Conservation (phyloP, 176 grass and related monocot species). For the Ensete ventricosum region DNA sequence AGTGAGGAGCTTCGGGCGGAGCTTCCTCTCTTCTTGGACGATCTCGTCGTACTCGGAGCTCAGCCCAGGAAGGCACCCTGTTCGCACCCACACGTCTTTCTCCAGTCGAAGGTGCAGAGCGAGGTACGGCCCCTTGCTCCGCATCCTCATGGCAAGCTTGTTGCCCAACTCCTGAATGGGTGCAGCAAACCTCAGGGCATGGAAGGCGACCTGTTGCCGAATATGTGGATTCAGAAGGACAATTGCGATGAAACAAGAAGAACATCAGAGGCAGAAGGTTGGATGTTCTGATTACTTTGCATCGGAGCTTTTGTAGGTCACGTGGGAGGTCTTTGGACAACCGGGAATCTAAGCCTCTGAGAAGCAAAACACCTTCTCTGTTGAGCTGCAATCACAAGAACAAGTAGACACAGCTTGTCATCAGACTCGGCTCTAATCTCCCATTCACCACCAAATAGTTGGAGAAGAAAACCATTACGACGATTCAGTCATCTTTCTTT, state of each 20-base stretch:
- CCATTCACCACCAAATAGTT: too few relatives aligned
- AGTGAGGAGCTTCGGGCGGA: slow-evolving; percentile 34
- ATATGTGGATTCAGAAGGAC: not conserved
- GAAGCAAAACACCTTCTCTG: slow-evolving; percentile 43
- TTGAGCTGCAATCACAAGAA: slow-evolving; percentile 27
- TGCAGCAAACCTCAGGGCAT: slow-evolving; percentile 24
- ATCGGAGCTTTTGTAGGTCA: slow-evolving; percentile 50
- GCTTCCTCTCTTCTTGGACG: slow-evolving; percentile 30
- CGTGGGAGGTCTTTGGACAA: slow-evolving; percentile 40
- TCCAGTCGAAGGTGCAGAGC: slow-evolving; percentile 36
- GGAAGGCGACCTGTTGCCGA: slow-evolving; percentile 27
- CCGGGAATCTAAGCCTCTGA: slow-evolving; percentile 43
- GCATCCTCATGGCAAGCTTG: slow-evolving; percentile 26
- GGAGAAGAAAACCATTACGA: too few relatives aligned
- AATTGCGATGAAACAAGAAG: not conserved
- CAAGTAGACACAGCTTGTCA: not conserved
- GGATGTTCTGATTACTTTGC: slow-evolving; percentile 30
- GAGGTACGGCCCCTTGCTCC: slow-evolving; percentile 29
- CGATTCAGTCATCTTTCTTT: too few relatives aligned
- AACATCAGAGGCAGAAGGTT: not conserved
- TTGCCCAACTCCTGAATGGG: slow-evolving; percentile 22
- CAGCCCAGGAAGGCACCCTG: slow-evolving; percentile 32
- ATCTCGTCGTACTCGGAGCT: slow-evolving; percentile 21
- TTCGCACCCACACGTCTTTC: slow-evolving; percentile 45
- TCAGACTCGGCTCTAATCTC: not conserved